These are phyloP conservation scores for Solanum pennellii DNA, from an alignment of 257 asterid species.

Conservation along the genomic window DNA sequence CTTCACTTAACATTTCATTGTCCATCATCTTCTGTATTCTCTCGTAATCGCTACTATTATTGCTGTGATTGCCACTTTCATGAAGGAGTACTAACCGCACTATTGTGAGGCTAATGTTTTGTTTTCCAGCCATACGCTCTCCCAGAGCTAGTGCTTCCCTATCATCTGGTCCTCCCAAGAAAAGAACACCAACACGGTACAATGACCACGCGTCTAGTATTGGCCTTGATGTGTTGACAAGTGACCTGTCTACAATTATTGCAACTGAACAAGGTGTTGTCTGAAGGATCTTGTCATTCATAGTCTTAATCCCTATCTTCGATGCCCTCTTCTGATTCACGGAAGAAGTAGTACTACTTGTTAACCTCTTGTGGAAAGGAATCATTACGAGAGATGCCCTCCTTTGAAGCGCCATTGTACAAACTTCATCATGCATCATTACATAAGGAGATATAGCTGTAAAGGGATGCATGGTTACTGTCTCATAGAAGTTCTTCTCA, in stretches of 20 bases:
- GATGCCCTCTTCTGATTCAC: neutral
- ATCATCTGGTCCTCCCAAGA: slow-evolving; percentile 32
- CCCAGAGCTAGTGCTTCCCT: slow-evolving; percentile 28
- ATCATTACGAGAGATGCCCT: slow-evolving; percentile 13
- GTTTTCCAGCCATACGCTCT: slow-evolving; percentile 3
- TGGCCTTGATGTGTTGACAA: neutral
- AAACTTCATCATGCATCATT: slow-evolving; percentile 21
- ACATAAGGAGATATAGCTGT: slow-evolving; percentile 18
- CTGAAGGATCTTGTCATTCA: slow-evolving; percentile 13
- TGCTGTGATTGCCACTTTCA: neutral
- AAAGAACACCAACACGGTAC: slow-evolving; percentile 15
- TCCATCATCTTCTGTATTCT: slow-evolving; percentile 1
- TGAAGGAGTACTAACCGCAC: slow-evolving; percentile 1
- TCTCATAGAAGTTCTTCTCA: slow-evolving; percentile 6
- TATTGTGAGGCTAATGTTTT: slow-evolving; percentile 5
- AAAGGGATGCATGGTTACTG: slow-evolving; percentile 9
- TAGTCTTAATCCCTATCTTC: neutral
- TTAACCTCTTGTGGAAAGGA: slow-evolving; percentile 14
- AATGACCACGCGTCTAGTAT: neutral
- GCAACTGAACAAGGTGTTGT: slow-evolving; percentile 21
- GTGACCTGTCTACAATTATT: slow-evolving; percentile 9
- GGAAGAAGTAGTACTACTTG: neutral
- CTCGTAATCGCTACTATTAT: neutral
- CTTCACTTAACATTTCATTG: slow-evolving; percentile 4
- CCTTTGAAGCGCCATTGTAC: slow-evolving; percentile 14